Evolutionary conservation across 495 filamentous ascomycete genomes (phyloP).

Genomic region (Penicillium goetzii): DNA sequence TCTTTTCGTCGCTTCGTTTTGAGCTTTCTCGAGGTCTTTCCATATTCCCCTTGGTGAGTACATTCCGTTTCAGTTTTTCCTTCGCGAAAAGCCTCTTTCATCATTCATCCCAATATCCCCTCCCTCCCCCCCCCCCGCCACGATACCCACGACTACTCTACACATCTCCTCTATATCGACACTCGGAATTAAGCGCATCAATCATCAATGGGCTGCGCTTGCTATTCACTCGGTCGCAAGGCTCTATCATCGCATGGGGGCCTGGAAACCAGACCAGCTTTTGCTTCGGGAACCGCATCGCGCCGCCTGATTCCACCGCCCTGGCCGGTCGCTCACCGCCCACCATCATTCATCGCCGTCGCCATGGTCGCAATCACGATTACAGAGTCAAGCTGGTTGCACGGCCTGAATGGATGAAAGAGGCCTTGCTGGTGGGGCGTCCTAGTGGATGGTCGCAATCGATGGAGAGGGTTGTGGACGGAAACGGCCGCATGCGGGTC

Average conservation of each 20-base stretch:
- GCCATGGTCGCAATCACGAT: slow-evolving; percentile 4
- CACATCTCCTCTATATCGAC: background rate
- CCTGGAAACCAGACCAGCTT: slow-evolving; percentile 12
- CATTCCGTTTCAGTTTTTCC: slow-evolving; percentile 10
- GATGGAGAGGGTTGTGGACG: slow-evolving; percentile 21
- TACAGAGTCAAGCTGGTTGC: slow-evolving; percentile 5
- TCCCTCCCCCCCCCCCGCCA: background rate
- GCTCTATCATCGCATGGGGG: background rate
- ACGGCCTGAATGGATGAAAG: background rate
- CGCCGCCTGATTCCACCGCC: slow-evolving; percentile 9
- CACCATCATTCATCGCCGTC: slow-evolving; percentile 7
- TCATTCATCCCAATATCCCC: slow-evolving; percentile 14
- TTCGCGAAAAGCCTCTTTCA: slow-evolving; percentile 26
- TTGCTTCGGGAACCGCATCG: slow-evolving; percentile 15
- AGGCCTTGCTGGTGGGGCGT: slow-evolving; percentile 8
- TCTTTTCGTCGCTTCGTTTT: slow-evolving; percentile 33
- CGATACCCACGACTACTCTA: slow-evolving; percentile 7
- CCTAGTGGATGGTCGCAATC: slow-evolving; percentile 32
- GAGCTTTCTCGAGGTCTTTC: slow-evolving; percentile 29
- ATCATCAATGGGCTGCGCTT: background rate
- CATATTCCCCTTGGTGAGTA: slow-evolving; percentile 31
- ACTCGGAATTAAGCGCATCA: background rate
- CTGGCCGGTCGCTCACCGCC: slow-evolving; percentile 12
- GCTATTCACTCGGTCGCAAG: background rate
- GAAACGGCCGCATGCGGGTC: slow-evolving; percentile 30